Evolutionary conservation across 768 basidiomycete species (phyloP).

Genomic region (Amanita muscaria): DNA sequence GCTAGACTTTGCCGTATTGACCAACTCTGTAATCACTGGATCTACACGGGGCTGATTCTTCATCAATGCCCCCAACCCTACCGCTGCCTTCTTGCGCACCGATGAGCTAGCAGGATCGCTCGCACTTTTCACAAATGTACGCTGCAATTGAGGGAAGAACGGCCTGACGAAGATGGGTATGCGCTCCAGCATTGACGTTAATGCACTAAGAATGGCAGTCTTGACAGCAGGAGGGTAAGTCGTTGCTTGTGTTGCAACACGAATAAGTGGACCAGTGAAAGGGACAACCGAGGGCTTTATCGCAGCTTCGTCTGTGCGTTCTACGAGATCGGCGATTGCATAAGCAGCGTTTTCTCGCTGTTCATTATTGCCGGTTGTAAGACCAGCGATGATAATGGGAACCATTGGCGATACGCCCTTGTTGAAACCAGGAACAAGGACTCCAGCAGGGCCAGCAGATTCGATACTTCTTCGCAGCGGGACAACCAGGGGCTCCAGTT

Average conservation of each 20-base stretch:
- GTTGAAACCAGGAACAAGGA: conserved; percentile 77
- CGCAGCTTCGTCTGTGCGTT: conserved; percentile 66
- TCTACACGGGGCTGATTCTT: conserved; percentile 84
- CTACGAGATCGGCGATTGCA: conserved; percentile 92
- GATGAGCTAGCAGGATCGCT: conserved; percentile 69
- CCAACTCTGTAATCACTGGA: conserved; percentile 87
- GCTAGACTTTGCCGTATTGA: conserved; percentile 44
- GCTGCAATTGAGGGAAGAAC: conserved; percentile 96
- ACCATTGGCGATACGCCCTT: conserved; percentile 82
- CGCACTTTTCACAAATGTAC: conserved; percentile 91
- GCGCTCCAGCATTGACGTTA: conserved; percentile 75
- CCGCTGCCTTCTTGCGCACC: conserved; percentile 75
- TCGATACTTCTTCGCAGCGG: conserved; percentile 86
- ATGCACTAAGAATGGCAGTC: conserved; percentile 78
- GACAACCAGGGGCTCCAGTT: conserved; percentile 84
- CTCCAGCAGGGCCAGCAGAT: conserved; percentile 68
- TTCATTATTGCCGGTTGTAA: conserved; percentile 91
- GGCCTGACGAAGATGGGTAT: conserved; percentile 91
- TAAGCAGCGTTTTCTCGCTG: conserved; percentile 93
- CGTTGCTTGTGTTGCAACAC: conserved; percentile 84
- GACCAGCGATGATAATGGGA: conserved; percentile 84
- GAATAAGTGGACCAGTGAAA: conserved; percentile 91
- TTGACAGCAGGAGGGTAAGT: conserved; percentile 92
- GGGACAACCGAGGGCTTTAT: conserved; percentile 96
- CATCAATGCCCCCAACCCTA: conserved; percentile 87